phyloP scores from a whole-genome alignment of 257 asterid species.

The Petrea volubilis region DNA sequence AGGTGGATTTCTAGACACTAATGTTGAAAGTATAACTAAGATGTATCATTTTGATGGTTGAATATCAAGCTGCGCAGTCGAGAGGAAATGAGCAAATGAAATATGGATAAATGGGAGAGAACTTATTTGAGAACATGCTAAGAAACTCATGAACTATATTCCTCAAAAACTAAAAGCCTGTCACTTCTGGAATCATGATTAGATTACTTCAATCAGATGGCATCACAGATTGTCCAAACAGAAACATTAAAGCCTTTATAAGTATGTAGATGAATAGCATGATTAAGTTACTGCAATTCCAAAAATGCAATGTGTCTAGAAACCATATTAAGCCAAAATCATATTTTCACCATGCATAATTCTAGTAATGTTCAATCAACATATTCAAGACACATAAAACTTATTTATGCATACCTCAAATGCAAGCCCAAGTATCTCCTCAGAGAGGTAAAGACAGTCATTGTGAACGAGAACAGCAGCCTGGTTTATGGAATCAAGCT shows the following conservation, averaged over 20 bases:
- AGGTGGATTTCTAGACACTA: neutral
- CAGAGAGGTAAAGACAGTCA: slow-evolving; percentile 89
- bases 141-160: neutral
- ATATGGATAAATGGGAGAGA: neutral
- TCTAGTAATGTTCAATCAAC: neutral
- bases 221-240: neutral
- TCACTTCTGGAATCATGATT: neutral
- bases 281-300: neutral
- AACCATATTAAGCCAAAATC: neutral
- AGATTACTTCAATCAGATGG: neutral
- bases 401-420: slow-evolving; percentile 66
- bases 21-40: neutral
- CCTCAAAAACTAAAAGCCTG: neutral
- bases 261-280: slow-evolving; percentile 12
- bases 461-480: slow-evolving; percentile 91
- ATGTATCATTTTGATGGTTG: neutral
- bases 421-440: slow-evolving; percentile 96
- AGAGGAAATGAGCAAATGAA: neutral
- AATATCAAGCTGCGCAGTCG: neutral
- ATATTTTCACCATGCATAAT: neutral
- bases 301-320: neutral
- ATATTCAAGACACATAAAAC: neutral
- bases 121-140: neutral
- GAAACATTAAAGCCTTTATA: neutral
- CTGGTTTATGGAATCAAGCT: slow-evolving; percentile 90